phyloP scores from a whole-genome alignment of 208 protist species.

The Leishmania guyanensis region DNA sequence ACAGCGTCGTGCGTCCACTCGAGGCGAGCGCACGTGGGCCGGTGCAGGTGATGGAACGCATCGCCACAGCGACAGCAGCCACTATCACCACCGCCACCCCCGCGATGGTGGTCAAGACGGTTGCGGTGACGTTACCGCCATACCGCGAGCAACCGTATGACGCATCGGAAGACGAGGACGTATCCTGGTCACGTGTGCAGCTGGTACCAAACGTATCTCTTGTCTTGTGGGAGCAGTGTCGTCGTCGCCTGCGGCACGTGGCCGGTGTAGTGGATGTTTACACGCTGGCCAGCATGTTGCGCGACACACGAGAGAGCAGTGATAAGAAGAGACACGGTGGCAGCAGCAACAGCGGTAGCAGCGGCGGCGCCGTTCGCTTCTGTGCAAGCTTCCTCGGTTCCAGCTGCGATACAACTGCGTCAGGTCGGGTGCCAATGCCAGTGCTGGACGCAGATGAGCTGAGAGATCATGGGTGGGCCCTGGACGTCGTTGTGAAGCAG shows the following conservation, averaged over 20 bases:
- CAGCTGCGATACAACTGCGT: neutral
- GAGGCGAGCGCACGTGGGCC: slow-evolving; percentile 22
- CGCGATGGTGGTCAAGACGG: slow-evolving; percentile 30
- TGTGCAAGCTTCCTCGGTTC: neutral
- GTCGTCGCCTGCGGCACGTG: slow-evolving; percentile 10
- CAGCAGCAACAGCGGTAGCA: neutral
- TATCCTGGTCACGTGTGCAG: slow-evolving; percentile 29
- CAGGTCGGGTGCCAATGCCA: slow-evolving; percentile 5
- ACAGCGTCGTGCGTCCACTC: slow-evolving; percentile 8
- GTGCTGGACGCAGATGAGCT: slow-evolving; percentile 8
- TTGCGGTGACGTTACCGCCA: slow-evolving; percentile 27
- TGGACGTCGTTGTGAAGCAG: neutral
- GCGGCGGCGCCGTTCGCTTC: neutral
- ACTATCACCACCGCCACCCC: neutral
- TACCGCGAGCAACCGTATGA: neutral
- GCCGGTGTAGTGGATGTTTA: slow-evolving; percentile 32
- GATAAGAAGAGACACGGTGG: neutral
- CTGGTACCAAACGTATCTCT: slow-evolving; percentile 19
- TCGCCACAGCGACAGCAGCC: neutral
- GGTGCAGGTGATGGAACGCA: slow-evolving; percentile 19
- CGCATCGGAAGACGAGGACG: slow-evolving; percentile 6
- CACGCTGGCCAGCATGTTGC: slow-evolving; percentile 36
- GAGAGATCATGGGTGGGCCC: slow-evolving; percentile 12
- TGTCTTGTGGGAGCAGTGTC: slow-evolving; percentile 17
- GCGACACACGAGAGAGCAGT: neutral